Evolutionary conservation across 2,329 filamentous ascomycete species (phyloP).

Genomic region (Aschersonia sp.): DNA sequence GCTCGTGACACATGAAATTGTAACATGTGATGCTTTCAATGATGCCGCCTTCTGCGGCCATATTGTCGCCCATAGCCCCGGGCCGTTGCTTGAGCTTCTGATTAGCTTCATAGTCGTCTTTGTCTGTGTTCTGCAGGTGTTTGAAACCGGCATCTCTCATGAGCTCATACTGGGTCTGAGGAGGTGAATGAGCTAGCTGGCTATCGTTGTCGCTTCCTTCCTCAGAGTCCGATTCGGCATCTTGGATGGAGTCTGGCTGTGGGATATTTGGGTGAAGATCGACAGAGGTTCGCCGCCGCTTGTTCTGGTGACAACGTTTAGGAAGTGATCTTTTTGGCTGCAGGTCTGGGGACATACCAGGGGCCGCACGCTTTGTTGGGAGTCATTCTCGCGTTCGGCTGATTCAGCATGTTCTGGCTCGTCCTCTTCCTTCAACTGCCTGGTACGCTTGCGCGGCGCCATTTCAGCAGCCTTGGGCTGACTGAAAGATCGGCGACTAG

Average conservation of each 20-base stretch:
- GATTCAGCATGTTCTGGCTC: not conserved
- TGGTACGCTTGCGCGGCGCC: constrained; percentile 26
- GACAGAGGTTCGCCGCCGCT: constrained; percentile 1
- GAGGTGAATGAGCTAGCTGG: constrained; percentile 13
- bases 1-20: constrained; percentile 94
- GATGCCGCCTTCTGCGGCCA: constrained; percentile 68
- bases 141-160: constrained; percentile 44
- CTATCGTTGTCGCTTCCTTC: not conserved
- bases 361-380: not conserved
- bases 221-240: constrained; percentile 1
- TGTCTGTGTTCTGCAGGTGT: constrained; percentile 39
- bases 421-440: constrained; percentile 11
- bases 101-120: constrained; percentile 49
- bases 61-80: constrained; percentile 46
- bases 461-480: constrained; percentile 6
- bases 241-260: not conserved
- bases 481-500: too few species aligned
- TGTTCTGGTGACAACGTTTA: constrained; percentile 10
- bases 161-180: constrained; percentile 46
- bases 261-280: not conserved
- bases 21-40: constrained; percentile 75
- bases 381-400: not conserved
- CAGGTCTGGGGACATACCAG: not conserved
- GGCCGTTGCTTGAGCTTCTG: constrained; percentile 42
- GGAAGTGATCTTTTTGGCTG: not conserved